These are phyloP conservation scores for Gigaspora rosea DNA, from an alignment of 192 early-diverging fungal species.

Conservation along the genomic window DNA sequence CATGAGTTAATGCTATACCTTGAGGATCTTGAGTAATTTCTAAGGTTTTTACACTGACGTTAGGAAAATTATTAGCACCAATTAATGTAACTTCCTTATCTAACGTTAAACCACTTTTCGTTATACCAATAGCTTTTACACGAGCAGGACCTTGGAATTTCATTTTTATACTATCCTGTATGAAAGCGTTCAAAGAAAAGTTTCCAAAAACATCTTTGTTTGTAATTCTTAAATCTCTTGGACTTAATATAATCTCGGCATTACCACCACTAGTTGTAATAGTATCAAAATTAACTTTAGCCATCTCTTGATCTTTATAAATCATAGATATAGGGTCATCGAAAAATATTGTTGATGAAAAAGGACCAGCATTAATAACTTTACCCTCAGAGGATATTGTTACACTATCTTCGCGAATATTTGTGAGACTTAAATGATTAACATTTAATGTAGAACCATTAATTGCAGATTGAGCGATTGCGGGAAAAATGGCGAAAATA, in stretches of 20 bases:
- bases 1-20: constrained; percentile 25
- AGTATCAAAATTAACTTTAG: constrained; percentile 36
- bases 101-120: constrained; percentile 33
- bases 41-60: constrained; percentile 36
- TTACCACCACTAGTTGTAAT: constrained; percentile 33
- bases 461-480: constrained; percentile 50
- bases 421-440: constrained; percentile 43
- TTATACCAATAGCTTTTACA: constrained; percentile 44
- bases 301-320: constrained; percentile 41
- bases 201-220: constrained; percentile 36
- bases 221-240: constrained; percentile 31
- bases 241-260: constrained; percentile 12
- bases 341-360: constrained; percentile 52
- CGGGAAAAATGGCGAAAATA: constrained; percentile 56
- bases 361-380: constrained; percentile 52
- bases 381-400: constrained; percentile 43
- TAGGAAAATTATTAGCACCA: constrained; percentile 51
- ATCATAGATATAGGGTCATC: constrained; percentile 43
- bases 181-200: constrained; percentile 35
- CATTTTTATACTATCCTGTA: constrained; percentile 36
- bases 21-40: not conserved
- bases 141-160: constrained; percentile 38
- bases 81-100: constrained; percentile 52
- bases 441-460: constrained; percentile 46
- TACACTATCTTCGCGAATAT: constrained; percentile 40